phyloP scores from a whole-genome alignment of 495 filamentous ascomycete species.

The Talaromyces borbonicus region DNA sequence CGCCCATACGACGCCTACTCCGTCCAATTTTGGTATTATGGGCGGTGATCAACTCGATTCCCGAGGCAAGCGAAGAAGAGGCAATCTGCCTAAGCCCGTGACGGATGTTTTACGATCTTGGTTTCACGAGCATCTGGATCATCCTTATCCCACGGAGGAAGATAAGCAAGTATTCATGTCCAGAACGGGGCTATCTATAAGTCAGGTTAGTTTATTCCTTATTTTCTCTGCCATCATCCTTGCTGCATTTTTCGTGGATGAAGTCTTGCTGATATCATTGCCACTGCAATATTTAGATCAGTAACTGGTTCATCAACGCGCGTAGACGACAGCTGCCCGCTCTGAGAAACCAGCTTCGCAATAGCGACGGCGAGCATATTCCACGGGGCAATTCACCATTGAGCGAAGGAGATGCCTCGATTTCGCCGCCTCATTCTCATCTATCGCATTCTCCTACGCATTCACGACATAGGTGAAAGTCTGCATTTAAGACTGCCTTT shows the following conservation, averaged over 20 bases:
- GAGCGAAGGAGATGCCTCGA: constrained; percentile 27
- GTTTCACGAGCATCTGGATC: constrained; percentile 65
- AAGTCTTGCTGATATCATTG: constrained; percentile 1
- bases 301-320: constrained; percentile 96
- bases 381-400: constrained; percentile 31
- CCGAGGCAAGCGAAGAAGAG: constrained; percentile 54
- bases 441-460: constrained; percentile 22
- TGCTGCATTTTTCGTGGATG: constrained; percentile 8
- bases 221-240: background rate
- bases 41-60: constrained; percentile 32
- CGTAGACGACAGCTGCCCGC: constrained; percentile 66
- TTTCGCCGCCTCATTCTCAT: constrained; percentile 19
- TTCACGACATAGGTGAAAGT: constrained; percentile 2
- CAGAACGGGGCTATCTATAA: constrained; percentile 68
- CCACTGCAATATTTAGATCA: constrained; percentile 65
- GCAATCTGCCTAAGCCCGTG: constrained; percentile 79
- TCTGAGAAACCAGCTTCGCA: constrained; percentile 47
- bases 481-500: constrained; percentile 8
- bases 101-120: constrained; percentile 74
- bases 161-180: constrained; percentile 77
- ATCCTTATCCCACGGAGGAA: constrained; percentile 85
- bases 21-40: constrained; percentile 36
- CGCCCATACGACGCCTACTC: constrained; percentile 16
- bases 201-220: constrained; percentile 44
- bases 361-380: constrained; percentile 24